Evolutionary conservation across 2,329 filamentous ascomycete species (phyloP).

Genomic region (Neofusicoccum sp.): DNA sequence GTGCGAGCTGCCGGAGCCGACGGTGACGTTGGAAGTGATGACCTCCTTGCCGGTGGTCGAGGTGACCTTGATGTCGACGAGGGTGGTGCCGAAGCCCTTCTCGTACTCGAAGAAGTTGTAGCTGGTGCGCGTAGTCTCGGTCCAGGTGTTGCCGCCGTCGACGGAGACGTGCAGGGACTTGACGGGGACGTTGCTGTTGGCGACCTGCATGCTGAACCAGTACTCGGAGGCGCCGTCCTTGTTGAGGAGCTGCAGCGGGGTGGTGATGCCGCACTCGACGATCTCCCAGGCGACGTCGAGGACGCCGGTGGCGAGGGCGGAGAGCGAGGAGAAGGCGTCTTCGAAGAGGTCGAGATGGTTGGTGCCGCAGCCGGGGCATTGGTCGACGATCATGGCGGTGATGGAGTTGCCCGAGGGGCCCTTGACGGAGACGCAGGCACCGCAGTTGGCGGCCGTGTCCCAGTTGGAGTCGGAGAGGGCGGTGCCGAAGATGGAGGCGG

Average conservation of each 20-base stretch:
- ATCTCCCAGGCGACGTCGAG: constrained; percentile 55
- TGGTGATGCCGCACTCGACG: constrained; percentile 55
- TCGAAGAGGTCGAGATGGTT: constrained; percentile 61
- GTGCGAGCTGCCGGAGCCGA: constrained; percentile 38
- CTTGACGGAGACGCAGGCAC: constrained; percentile 63
- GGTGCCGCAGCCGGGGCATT: constrained; percentile 58
- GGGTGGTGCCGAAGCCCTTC: constrained; percentile 58
- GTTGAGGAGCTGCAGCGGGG: constrained; percentile 55
- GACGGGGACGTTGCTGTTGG: constrained; percentile 63
- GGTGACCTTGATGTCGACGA: constrained; percentile 60
- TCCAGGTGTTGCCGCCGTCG: constrained; percentile 62
- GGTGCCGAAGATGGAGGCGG: constrained; percentile 61
- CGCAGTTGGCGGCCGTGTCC: constrained; percentile 60
- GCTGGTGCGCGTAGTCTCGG: constrained; percentile 54
- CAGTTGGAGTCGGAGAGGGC: constrained; percentile 63
- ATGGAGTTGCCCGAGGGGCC: constrained; percentile 60
- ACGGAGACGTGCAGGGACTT: constrained; percentile 62
- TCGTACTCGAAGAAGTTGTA: constrained; percentile 64
- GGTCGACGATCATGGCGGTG: constrained; percentile 66
- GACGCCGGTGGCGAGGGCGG: constrained; percentile 48
- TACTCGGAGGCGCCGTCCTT: constrained; percentile 55
- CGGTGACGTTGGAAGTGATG: constrained; percentile 54
- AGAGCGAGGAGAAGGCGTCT: constrained; percentile 53
- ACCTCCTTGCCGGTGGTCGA: constrained; percentile 55
- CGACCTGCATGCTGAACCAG: constrained; percentile 66